Evolutionary conservation across 2,329 filamentous ascomycete species (phyloP).

Genomic region (Clarireedia homoeocarpa): DNA sequence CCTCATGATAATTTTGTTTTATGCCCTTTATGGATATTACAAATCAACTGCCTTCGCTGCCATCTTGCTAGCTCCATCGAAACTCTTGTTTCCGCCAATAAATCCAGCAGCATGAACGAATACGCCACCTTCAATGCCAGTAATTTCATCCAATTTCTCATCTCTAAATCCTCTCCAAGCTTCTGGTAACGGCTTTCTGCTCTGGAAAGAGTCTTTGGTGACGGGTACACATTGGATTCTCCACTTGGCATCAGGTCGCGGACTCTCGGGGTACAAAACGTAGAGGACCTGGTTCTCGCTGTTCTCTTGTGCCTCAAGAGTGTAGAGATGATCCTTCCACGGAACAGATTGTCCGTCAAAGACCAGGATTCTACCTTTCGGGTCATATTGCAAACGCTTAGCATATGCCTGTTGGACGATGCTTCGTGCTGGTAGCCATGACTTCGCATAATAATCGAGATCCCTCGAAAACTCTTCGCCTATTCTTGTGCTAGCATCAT

Average conservation of each 20-base stretch:
- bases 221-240: constrained; percentile 87
- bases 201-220: constrained; percentile 78
- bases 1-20: background rate
- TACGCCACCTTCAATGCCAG: constrained; percentile 65
- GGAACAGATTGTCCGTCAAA: constrained; percentile 71
- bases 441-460: constrained; percentile 63
- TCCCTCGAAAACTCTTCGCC: constrained; percentile 82
- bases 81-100: constrained; percentile 91
- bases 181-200: constrained; percentile 84
- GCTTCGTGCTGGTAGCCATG: constrained; percentile 83
- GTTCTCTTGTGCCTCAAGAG: constrained; percentile 59
- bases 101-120: constrained; percentile 95
- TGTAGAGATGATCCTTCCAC: constrained; percentile 96
- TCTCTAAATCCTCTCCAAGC: constrained; percentile 89
- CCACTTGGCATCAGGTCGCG: constrained; percentile 73
- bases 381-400: constrained; percentile 58
- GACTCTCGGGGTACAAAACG: constrained; percentile 83
- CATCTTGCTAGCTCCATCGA: constrained; percentile 82
- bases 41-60: constrained; percentile 61
- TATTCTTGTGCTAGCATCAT: constrained; percentile 70
- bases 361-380: constrained; percentile 72
- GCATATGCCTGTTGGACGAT: constrained; percentile 71
- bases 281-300: constrained; percentile 61
- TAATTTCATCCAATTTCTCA: constrained; percentile 67
- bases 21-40: constrained; percentile 9